A percentile compares a stretch with the other conserved stretches of the same genome.
Conservation (phyloP, 2,329 filamentous ascomycete genomes). For the Fusarium poae region DNA sequence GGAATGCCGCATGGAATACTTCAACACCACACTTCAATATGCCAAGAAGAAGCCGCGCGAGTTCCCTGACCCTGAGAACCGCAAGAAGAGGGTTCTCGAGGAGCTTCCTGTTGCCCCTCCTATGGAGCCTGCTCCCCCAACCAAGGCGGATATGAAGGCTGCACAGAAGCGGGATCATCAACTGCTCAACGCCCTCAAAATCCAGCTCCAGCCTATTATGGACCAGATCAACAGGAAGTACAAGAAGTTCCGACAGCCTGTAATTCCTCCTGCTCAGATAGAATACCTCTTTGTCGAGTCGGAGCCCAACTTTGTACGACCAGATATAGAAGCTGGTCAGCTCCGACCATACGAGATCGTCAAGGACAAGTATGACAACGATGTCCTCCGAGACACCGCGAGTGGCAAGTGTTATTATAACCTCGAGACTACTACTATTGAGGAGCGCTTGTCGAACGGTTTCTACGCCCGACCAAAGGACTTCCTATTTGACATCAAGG, state of each 20-base stretch:
- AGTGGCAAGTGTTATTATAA: conserved; percentile 95
- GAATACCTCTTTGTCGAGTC: conserved; percentile 87
- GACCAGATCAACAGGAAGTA: conserved; percentile 94
- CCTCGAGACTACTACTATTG: conserved; percentile 90
- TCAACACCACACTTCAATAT: conserved; percentile 78
- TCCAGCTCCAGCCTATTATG: conserved; percentile 93
- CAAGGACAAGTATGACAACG: conserved; percentile 81
- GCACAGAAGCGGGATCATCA: conserved; percentile 87
- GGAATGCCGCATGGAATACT: conserved; percentile 81
- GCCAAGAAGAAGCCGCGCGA: conserved; percentile 83
- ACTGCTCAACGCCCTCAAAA: conserved; percentile 87
- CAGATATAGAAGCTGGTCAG: conserved; percentile 67
- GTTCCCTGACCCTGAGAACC: conserved; percentile 87
- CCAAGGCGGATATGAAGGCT: conserved; percentile 83
- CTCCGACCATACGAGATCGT: conserved; percentile 83
- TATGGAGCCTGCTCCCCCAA: conserved; percentile 74
- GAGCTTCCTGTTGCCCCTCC: conserved; percentile 80
- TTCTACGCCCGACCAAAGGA: conserved; percentile 93
- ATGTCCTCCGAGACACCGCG: conserved; percentile 79
- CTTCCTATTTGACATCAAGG: conserved; percentile 88
- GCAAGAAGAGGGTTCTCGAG: conserved; percentile 88
- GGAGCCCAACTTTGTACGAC: conserved; percentile 76
- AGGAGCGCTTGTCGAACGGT: conserved; percentile 95
- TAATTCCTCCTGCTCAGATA: conserved; percentile 80
- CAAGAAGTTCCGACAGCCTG: conserved; percentile 85